Percentiles rank a stretch among this genome's conserved stretches.
phyloP scores from a whole-genome alignment of 2,329 filamentous ascomycete species.

The Fusarium sterilihyphosum region DNA sequence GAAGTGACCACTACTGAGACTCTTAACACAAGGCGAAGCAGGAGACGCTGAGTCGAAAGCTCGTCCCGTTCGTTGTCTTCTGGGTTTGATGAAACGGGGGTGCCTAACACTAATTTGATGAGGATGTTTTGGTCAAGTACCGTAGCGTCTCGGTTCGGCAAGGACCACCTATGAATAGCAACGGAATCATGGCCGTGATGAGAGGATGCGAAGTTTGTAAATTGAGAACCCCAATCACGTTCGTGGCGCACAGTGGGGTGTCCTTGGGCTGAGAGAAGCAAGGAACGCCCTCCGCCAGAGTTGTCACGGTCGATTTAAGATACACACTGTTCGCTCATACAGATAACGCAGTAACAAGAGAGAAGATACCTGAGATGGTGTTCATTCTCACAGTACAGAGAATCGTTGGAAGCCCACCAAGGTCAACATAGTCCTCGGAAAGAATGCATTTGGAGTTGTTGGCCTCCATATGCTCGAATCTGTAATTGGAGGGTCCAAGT shows the following conservation, averaged over 20 bases:
- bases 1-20: constrained; percentile 14
- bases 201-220: constrained; percentile 1
- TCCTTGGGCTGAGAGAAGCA: not conserved
- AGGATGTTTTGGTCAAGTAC: not conserved
- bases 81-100: not conserved
- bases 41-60: constrained; percentile 19
- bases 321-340: not conserved
- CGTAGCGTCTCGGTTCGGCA: constrained; percentile 4
- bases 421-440: not conserved
- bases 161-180: constrained; percentile 16
- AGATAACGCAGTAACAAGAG: not conserved
- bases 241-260: constrained; percentile 13
- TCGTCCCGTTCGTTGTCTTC: not conserved
- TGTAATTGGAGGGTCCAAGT: constrained; percentile 26
- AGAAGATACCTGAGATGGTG: not conserved
- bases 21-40: constrained; percentile 26
- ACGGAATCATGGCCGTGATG: constrained; percentile 12
- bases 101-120: constrained; percentile 7
- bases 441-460: constrained; percentile 17
- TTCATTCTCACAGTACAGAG: not conserved
- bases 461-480: constrained; percentile 5
- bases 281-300: not conserved
- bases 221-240: constrained; percentile 22
- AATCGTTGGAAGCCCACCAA: not conserved
- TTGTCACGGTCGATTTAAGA: not conserved